These are phyloP conservation scores for Astragalus glycyphyllos DNA, from an alignment of 306 rosid species.

Conservation along the genomic window DNA sequence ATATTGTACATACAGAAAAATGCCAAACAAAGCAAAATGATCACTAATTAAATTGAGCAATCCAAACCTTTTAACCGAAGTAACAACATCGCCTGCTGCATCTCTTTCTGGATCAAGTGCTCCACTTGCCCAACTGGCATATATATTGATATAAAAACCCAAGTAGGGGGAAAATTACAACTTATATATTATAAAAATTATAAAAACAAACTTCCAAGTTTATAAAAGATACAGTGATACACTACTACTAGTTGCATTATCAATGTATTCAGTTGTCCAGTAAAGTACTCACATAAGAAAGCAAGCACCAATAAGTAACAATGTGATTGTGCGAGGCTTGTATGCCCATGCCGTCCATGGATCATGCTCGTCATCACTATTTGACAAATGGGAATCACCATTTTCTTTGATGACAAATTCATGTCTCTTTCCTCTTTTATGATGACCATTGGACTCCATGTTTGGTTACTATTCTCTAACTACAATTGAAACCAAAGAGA, in stretches of 20 bases:
- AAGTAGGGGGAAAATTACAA: conserved; percentile 9
- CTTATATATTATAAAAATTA: not conserved
- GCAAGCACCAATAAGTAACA: conserved; percentile 93
- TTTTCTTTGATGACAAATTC: conserved; percentile 64
- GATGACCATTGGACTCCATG: conserved; percentile 82
- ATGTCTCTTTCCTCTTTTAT: conserved; percentile 60
- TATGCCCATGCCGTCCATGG: conserved; percentile 99
- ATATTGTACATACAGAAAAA: conserved; percentile 2
- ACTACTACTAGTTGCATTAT: conserved; percentile 1
- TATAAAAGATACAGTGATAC: conserved; percentile 6
- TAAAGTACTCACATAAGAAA: conserved; percentile 87
- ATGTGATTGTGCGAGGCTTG: conserved; percentile 92
- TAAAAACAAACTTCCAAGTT: conserved; percentile 4
- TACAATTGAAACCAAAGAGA: conserved; percentile 43
- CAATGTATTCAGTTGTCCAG: not conserved
- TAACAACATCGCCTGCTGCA: conserved; percentile 80
- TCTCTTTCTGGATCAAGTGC: conserved; percentile 89
- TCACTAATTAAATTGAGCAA: conserved; percentile 20
- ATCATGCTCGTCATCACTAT: conserved; percentile 77
- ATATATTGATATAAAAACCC: conserved; percentile 22
- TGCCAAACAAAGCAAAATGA: conserved; percentile 19
- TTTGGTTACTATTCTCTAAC: conserved; percentile 52
- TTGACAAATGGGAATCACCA: conserved; percentile 60
- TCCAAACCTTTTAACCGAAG: conserved; percentile 86
- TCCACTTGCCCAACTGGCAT: conserved; percentile 92